These are phyloP conservation scores for Polysphondylium violaceum DNA, from an alignment of 78 protist species.

Conservation along the genomic window DNA sequence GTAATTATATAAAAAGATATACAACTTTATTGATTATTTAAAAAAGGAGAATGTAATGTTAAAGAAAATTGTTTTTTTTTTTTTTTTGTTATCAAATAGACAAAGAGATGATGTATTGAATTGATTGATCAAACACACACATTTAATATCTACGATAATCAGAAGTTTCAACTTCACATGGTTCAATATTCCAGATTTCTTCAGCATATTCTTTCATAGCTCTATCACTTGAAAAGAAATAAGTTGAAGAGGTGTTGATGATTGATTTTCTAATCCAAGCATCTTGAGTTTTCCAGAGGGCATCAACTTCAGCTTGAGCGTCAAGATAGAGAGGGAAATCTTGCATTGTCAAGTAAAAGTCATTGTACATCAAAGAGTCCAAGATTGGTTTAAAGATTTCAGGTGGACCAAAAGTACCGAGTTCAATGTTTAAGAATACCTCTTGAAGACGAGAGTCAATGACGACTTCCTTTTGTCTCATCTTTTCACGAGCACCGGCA, in stretches of 20 bases:
- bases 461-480: constrained; percentile 68
- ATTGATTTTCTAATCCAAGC: constrained; percentile 78
- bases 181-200: constrained; percentile 93
- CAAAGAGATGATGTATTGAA: no score
- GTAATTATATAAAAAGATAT: no score
- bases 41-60: no score
- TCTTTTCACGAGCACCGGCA: constrained; percentile 61
- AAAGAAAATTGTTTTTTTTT: no score
- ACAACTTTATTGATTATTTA: no score
- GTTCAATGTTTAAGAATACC: constrained; percentile 80
- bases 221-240: constrained; percentile 94
- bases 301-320: constrained; percentile 79
- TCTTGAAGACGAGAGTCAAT: constrained; percentile 76
- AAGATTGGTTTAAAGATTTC: constrained; percentile 55
- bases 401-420: constrained; percentile 86
- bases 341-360: constrained; percentile 85
- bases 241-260: constrained; percentile 83
- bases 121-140: neutral
- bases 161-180: constrained; percentile 78
- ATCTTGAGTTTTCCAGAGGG: constrained; percentile 42
- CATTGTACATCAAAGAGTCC: constrained; percentile 80
- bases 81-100: no score
- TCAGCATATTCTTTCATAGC: constrained; percentile 96
- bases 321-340: constrained; percentile 90
- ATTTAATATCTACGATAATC: constrained; percentile 69